These are phyloP conservation scores for Litchi chinensis DNA, from an alignment of 345 rosid species.

Conservation along the genomic window DNA sequence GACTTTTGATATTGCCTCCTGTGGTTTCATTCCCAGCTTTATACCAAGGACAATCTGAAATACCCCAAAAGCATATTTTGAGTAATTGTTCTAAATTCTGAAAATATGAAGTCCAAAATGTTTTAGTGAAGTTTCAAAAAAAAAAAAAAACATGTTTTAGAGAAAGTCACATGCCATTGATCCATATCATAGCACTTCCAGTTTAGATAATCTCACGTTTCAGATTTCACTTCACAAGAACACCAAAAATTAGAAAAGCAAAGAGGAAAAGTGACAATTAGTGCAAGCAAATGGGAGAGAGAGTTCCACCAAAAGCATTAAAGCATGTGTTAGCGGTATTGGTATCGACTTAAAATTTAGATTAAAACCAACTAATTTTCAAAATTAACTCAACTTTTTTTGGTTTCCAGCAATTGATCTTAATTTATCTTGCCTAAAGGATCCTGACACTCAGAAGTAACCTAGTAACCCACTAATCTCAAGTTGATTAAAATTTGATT, in stretches of 20 bases:
- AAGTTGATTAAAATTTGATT: neutral
- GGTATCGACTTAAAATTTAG: neutral
- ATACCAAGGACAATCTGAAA: conserved; percentile 81
- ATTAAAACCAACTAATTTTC: conserved; percentile 3
- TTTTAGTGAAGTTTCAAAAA: neutral
- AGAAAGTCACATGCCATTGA: neutral
- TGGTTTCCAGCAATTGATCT: neutral
- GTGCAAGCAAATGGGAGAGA: neutral
- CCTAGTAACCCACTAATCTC: neutral
- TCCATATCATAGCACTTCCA: neutral
- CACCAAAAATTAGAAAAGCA: conserved; percentile 6
- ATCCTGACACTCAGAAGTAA: neutral
- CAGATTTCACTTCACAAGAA: neutral
- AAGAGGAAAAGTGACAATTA: neutral
- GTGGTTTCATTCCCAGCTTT: conserved; percentile 83
- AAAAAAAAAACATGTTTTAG: neutral
- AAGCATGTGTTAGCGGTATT: neutral
- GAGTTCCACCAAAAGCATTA: neutral
- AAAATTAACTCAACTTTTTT: neutral
- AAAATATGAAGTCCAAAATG: conserved; percentile 3
- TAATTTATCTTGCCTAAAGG: neutral
- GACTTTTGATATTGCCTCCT: conserved; percentile 68
- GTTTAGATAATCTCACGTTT: neutral
- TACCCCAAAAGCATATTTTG: conserved; percentile 17
- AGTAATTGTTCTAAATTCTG: neutral